A percentile compares a stretch with the other conserved stretches of the same genome.
Evolutionary conservation across 306 rosid genomes (phyloP).

Genomic region (Geum urbanum): DNA sequence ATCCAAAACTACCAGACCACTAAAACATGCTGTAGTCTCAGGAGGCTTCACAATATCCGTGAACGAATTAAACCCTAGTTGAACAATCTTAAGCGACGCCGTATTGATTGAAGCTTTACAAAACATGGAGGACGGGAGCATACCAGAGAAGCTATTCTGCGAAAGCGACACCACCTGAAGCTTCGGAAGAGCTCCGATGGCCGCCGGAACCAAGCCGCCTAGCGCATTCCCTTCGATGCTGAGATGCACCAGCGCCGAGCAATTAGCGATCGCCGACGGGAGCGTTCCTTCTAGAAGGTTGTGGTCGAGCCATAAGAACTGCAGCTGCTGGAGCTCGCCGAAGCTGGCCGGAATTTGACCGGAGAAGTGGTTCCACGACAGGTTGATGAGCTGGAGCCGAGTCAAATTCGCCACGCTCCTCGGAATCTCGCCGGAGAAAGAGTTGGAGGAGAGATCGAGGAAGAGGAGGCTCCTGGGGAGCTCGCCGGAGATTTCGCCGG

Average conservation of each 20-base stretch:
- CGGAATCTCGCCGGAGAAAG: conserved; percentile 77
- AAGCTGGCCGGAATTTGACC: conserved; percentile 76
- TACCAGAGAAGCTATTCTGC: conserved; percentile 67
- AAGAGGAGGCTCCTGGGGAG: conserved; percentile 50
- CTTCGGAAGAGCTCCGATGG: conserved; percentile 66
- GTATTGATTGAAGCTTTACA: conserved; percentile 56
- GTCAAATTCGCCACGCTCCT: conserved; percentile 41
- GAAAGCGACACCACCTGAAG: conserved; percentile 80
- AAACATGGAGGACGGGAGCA: conserved; percentile 66
- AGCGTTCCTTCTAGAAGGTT: conserved; percentile 67
- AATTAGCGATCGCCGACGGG: conserved; percentile 84
- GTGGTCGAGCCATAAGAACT: conserved; percentile 84
- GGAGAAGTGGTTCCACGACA: conserved; percentile 66
- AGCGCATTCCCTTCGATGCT: conserved; percentile 75
- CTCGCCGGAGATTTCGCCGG: conserved; percentile 52
- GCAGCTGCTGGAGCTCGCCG: conserved; percentile 69
- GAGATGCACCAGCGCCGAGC: conserved; percentile 74
- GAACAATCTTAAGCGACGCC: conserved; percentile 78
- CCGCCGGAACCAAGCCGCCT: conserved; percentile 77
- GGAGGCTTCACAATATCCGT: conserved; percentile 59
- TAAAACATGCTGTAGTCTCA: conserved; percentile 46
- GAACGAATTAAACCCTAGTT: conserved; percentile 76
- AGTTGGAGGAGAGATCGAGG: conserved; percentile 75
- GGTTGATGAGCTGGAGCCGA: conserved; percentile 66
- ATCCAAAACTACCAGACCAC: conserved; percentile 65